Evolutionary conservation across 2,329 filamentous ascomycete genomes (phyloP), one percentile per base, ranked within the genome.

Genomic region (Apiospora marii): DNA sequence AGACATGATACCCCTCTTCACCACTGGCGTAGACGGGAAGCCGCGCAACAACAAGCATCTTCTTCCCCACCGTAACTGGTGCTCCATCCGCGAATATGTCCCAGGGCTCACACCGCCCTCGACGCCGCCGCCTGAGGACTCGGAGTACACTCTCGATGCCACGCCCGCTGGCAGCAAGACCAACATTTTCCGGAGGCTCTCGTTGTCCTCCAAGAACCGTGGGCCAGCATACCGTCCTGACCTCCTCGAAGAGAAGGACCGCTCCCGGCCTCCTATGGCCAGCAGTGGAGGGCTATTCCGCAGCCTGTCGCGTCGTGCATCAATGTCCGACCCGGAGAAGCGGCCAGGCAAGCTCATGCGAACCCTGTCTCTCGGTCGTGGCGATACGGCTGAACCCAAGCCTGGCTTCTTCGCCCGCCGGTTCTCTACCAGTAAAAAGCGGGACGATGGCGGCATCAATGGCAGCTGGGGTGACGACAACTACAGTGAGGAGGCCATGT

Each of bases 1-100:
- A 82, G 91, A 94, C 82, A 97, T 99, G 94, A 96, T 98, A 61
- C 94, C 96, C 0, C 91, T 99, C 74, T 99, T 99, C 81, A 90
- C 88, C 1, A 91, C 94, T 72, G 96, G 97, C 75, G 94, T 98
- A 1, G 95, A 98, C 78, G 94, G 94, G 53, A 97, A 94, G 81
- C 88, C 91, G 27, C 90, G 96, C 74, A 98, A 98, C 83, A 99
- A 99, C 82, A 97, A 94, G 79, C 91, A 92, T 73, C 86, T 99
- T 1, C 86, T 98, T 13, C 95, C 95, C 27, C 92, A 96, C 73
- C 90, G 96, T 44, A 99, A 99, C 81, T 99, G 96, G 94, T 98
- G 96, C 81, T 94, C 94, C 3, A 97, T 99, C 77, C 90, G 93
- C 70, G 89, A 93, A 80, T 98, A 97, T 83, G 86, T 90, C 13